A percentile compares a stretch with the other conserved stretches of the same genome.
Evolutionary conservation across 352 stramenopile genomes (phyloP).

Genomic region (Thalassiosira mediterranea): DNA sequence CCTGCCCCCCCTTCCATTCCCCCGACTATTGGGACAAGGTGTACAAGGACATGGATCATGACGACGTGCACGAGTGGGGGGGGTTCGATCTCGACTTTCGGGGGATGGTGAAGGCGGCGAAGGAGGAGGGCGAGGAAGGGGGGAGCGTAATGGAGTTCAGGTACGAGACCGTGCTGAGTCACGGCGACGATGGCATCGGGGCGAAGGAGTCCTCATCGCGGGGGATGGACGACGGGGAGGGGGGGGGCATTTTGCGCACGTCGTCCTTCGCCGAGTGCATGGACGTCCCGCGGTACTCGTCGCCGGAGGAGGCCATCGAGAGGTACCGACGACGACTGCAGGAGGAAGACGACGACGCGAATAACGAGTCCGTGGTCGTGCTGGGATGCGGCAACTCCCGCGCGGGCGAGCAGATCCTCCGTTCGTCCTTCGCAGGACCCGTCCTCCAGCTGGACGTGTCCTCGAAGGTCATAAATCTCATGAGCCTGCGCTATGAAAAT

Average conservation of each 20-base stretch:
- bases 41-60: slow-evolving; percentile 55
- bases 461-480: slow-evolving; percentile 57
- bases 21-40: slow-evolving; percentile 65
- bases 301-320: slow-evolving; percentile 37
- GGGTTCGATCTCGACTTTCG: slow-evolving; percentile 61
- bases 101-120: too few relatives aligned
- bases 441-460: slow-evolving; percentile 76
- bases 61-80: slow-evolving; percentile 78
- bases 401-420: slow-evolving; percentile 64
- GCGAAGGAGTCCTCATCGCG: too few relatives aligned
- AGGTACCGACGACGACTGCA: slow-evolving; percentile 39
- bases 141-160: too few relatives aligned
- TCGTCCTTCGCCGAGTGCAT: slow-evolving; percentile 41
- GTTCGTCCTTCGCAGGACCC: slow-evolving; percentile 43
- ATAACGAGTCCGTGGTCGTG: slow-evolving; percentile 68
- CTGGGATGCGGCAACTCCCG: slow-evolving; percentile 77
- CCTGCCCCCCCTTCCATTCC: slow-evolving; percentile 65
- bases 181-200: background rate
- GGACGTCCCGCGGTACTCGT: slow-evolving; percentile 27
- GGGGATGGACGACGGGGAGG: background rate
- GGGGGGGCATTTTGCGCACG: background rate
- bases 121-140: too few relatives aligned
- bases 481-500: slow-evolving; percentile 64
- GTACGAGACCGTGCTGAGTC: slow-evolving; percentile 37
- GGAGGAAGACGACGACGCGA: slow-evolving; percentile 17